A percentile compares a stretch with the other conserved stretches of the same genome.
Conservation (phyloP, 345 rosid species). For the Eucalyptus viminalis region DNA sequence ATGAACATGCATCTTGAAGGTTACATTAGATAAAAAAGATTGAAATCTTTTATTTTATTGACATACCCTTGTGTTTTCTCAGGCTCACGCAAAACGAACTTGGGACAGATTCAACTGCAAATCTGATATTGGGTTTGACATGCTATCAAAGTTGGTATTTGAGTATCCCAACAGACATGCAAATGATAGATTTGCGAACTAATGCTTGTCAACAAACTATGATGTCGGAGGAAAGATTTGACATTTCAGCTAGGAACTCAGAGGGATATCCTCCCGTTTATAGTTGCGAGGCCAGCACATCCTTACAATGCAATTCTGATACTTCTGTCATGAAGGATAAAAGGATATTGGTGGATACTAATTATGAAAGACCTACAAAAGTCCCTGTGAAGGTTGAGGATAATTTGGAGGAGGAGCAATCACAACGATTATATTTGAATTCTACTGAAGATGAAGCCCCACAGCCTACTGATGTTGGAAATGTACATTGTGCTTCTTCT, state of each 20-base stretch:
- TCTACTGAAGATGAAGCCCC: slow-evolving; percentile 42
- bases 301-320: slow-evolving; percentile 23
- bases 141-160: slow-evolving; percentile 51
- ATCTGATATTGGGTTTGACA: slow-evolving; percentile 48
- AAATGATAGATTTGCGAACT: slow-evolving; percentile 11
- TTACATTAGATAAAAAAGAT: not conserved
- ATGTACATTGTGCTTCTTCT: slow-evolving; percentile 14
- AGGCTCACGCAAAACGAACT: slow-evolving; percentile 49
- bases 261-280: slow-evolving; percentile 10
- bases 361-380: not conserved
- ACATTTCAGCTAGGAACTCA: slow-evolving; percentile 3
- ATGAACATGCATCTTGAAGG: not conserved
- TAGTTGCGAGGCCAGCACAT: slow-evolving; percentile 16
- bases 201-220: slow-evolving; percentile 4
- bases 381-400: slow-evolving; percentile 9
- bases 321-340: slow-evolving; percentile 58
- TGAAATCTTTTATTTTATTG: not conserved
- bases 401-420: slow-evolving; percentile 2
- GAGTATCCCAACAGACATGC: slow-evolving; percentile 24
- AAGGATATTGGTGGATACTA: slow-evolving; percentile 1
- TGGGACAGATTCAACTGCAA: slow-evolving; percentile 33
- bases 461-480: slow-evolving; percentile 13
- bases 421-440: slow-evolving; percentile 9
- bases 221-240: slow-evolving; percentile 10
- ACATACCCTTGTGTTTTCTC: not conserved